These are phyloP conservation scores for Euphorbia tirucalli DNA, from an alignment of 345 rosid species.

Conservation along the genomic window DNA sequence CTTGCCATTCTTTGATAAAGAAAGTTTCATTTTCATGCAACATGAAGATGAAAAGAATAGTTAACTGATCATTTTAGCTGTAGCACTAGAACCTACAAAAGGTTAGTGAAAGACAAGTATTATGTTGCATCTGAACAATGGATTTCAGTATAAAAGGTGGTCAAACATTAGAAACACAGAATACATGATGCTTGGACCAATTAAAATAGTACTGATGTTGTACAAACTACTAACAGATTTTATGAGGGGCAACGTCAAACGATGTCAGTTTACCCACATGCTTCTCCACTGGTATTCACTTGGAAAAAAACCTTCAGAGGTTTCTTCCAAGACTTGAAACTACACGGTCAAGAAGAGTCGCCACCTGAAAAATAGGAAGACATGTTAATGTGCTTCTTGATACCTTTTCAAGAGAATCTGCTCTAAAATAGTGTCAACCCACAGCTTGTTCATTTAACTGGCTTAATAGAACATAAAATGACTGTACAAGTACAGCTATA, in stretches of 20 bases:
- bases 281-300: slow-evolving; percentile 95
- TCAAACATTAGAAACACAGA: not conserved
- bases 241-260: not conserved
- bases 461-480: not conserved
- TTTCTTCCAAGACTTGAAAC: slow-evolving; percentile 72
- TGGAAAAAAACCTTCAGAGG: slow-evolving; percentile 80
- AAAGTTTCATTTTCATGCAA: slow-evolving; percentile 1
- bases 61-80: not conserved
- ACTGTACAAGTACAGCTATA: not conserved
- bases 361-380: slow-evolving; percentile 48
- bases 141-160: not conserved
- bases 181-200: not conserved
- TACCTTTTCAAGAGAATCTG: not conserved
- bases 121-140: not conserved
- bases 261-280: slow-evolving; percentile 49
- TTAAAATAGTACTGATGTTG: not conserved
- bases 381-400: not conserved
- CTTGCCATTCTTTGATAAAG: not conserved
- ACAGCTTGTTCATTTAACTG: not conserved
- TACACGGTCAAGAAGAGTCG: slow-evolving; percentile 65
- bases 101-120: not conserved
- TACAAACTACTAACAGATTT: not conserved
- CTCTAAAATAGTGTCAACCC: not conserved
- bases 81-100: not conserved
- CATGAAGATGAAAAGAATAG: not conserved